These are phyloP conservation scores for Cucumis sativus DNA, from an alignment of 306 rosid species.

Conservation along the genomic window DNA sequence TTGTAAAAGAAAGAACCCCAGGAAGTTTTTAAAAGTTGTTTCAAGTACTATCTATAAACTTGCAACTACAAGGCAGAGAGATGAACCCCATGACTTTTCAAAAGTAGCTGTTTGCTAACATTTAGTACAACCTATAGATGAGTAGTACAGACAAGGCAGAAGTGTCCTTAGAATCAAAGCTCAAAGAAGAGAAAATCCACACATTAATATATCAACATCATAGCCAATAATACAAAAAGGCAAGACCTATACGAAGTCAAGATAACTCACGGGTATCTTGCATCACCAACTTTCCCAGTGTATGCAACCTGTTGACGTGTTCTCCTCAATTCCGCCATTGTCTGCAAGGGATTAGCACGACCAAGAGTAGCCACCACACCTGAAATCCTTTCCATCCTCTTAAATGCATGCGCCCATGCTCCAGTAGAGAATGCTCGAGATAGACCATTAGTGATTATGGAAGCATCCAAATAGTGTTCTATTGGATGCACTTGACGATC, in stretches of 20 bases:
- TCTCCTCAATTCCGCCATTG: slow-evolving; percentile 75
- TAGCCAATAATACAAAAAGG: neutral
- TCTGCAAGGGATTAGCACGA: slow-evolving; percentile 83
- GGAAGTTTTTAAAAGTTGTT: neutral
- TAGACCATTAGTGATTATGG: slow-evolving; percentile 85
- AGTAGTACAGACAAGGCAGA: neutral
- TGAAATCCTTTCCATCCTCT: slow-evolving; percentile 77
- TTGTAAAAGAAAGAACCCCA: neutral
- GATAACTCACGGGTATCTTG: slow-evolving; percentile 88
- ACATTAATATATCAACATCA: neutral
- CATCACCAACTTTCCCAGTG: slow-evolving; percentile 95
- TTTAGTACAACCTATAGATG: neutral
- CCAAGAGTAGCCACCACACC: slow-evolving; percentile 87
- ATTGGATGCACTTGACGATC: slow-evolving; percentile 51
- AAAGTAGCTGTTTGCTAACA: neutral
- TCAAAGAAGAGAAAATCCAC: neutral
- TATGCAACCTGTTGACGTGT: slow-evolving; percentile 92
- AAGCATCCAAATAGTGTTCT: slow-evolving; percentile 84
- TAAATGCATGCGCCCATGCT: slow-evolving; percentile 91
- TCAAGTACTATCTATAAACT: neutral
- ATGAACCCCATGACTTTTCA: neutral
- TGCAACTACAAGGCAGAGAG: neutral
- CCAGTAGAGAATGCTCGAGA: slow-evolving; percentile 96
- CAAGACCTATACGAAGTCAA: slow-evolving; percentile 1
- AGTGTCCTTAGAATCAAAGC: neutral